A percentile compares a stretch with the other conserved stretches of the same genome.
Conservation (phyloP, 2,329 filamentous ascomycete species). For the Trichoderma sp. region DNA sequence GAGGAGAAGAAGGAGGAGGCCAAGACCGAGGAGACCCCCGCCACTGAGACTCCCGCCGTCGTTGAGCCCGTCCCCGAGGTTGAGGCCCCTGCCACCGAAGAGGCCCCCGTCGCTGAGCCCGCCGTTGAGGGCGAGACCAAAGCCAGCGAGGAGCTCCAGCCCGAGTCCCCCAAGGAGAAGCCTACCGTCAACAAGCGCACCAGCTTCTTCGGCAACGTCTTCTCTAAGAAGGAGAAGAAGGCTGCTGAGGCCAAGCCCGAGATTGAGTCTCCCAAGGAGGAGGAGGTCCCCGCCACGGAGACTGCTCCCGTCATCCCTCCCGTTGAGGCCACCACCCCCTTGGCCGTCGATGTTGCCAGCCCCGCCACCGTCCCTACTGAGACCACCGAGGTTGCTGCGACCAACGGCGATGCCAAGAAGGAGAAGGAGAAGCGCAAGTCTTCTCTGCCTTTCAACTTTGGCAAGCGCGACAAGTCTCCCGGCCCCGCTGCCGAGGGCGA, state of each 20-base stretch:
- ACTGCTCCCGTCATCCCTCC: slow-evolving; percentile 61
- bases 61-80: slow-evolving; percentile 41
- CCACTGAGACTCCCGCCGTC: slow-evolving; percentile 40
- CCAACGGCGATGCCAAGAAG: slow-evolving; percentile 60
- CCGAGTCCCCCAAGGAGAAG: slow-evolving; percentile 52
- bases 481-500: slow-evolving; percentile 64
- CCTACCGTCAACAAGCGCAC: slow-evolving; percentile 55
- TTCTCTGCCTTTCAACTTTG: slow-evolving; percentile 71
- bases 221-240: slow-evolving; percentile 63
- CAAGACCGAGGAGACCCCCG: slow-evolving; percentile 38
- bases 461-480: slow-evolving; percentile 71
- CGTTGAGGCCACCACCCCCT: slow-evolving; percentile 58
- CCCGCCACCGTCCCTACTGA: slow-evolving; percentile 52
- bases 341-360: slow-evolving; percentile 56
- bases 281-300: slow-evolving; percentile 48
- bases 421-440: slow-evolving; percentile 85
- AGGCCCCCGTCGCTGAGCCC: slow-evolving; percentile 38
- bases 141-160: slow-evolving; percentile 43
- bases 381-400: slow-evolving; percentile 47
- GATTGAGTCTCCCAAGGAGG: slow-evolving; percentile 47
- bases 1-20: slow-evolving; percentile 47
- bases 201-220: slow-evolving; percentile 57
- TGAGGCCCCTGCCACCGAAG: slow-evolving; percentile 40
- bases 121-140: slow-evolving; percentile 35
- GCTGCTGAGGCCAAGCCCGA: slow-evolving; percentile 52